Base-by-base conservation (phyloP, 331 rosid species). In the Spiraea crenata region DNA sequence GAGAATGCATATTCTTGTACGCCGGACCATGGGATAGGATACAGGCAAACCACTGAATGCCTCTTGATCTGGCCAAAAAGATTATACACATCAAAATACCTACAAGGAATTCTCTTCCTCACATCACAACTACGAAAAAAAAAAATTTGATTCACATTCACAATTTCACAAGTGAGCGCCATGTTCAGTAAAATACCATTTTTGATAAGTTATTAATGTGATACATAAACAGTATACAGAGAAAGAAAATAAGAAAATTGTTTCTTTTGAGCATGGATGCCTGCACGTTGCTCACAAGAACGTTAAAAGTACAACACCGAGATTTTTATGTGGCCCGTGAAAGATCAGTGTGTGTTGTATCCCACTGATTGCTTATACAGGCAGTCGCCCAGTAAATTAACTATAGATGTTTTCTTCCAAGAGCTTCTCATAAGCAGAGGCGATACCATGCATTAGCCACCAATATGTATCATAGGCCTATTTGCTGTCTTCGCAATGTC, bases 401-500 rank as follows among this genome's bases (percentile, higher is more conserved):
- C 42, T 45, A 45, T 35, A 37, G 7, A 67, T 5, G 40, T 19
- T 16, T 4, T n/a, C 51, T 44, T 34, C 16, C 7, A 44, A 70
- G 34, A 46, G 54, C 41, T 58, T 59, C 9, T 16, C 4, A 57
- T 34, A 45, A 3, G 31, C 42, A 10, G 60, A 19, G 46, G 62
- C 25, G 57, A 74, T 64, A 72, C 54, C 82, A 72, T 60, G 78
- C 81, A 83, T 89, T 79, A 93, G 85, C 99, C 99, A 39, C 99
- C 99, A 45, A 93, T 89, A 82, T 89, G 99, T 69, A 93, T 89
- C 99, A 93, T 91, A 9, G 99, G 97, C 89, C 97, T 85, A 69
- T 93, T 93, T 70, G 92, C 82, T 5, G 96, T 93, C 81, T 89
- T 91, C 14, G 97, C 97, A 69, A 93, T 76, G 75, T 93, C 95